phyloP scores from a whole-genome alignment of 2,329 filamentous ascomycete species.

The Pestalotiopsis sp. region DNA sequence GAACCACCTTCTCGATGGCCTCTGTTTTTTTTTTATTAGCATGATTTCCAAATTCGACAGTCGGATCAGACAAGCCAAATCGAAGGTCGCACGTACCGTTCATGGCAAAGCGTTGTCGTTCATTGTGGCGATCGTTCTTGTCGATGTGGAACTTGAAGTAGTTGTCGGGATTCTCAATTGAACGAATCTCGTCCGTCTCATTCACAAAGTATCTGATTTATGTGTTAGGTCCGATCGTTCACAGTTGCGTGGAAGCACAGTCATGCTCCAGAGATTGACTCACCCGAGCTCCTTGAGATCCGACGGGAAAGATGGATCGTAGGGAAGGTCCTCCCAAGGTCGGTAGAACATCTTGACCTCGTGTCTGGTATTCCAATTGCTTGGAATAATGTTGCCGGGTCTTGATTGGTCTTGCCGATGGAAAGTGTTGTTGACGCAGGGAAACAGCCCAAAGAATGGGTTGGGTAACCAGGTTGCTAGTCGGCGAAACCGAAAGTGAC shows the following conservation, averaged over 20 bases:
- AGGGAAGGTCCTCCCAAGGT: slow-evolving; percentile 67
- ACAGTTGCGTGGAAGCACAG: background rate
- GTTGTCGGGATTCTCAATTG: slow-evolving; percentile 65
- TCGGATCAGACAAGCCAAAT: background rate
- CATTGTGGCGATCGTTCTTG: slow-evolving; percentile 77
- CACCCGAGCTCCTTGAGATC: slow-evolving; percentile 76
- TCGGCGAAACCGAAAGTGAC: background rate
- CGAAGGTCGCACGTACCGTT: slow-evolving; percentile 58
- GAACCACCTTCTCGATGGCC: slow-evolving; percentile 64
- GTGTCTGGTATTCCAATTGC: background rate
- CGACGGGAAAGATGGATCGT: slow-evolving; percentile 67
- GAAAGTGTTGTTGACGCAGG: background rate
- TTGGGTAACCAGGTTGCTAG: too few species aligned
- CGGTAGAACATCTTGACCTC: slow-evolving; percentile 74
- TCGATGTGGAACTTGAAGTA: slow-evolving; percentile 77
- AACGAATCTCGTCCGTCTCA: slow-evolving; percentile 73
- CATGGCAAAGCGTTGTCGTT: slow-evolving; percentile 73
- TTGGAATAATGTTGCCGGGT: background rate
- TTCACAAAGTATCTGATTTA: slow-evolving; percentile 75
- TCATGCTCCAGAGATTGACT: slow-evolving; percentile 25
- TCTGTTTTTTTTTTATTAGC: slow-evolving; percentile 41
- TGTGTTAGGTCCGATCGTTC: slow-evolving; percentile 3
- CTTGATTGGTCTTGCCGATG: background rate
- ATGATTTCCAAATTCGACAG: background rate
- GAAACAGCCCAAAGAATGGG: background rate